A percentile compares a stretch with the other conserved stretches of the same genome.
phyloP scores from a whole-genome alignment of 164 flowering plant genomes.

The Paratinospora sagittata region DNA sequence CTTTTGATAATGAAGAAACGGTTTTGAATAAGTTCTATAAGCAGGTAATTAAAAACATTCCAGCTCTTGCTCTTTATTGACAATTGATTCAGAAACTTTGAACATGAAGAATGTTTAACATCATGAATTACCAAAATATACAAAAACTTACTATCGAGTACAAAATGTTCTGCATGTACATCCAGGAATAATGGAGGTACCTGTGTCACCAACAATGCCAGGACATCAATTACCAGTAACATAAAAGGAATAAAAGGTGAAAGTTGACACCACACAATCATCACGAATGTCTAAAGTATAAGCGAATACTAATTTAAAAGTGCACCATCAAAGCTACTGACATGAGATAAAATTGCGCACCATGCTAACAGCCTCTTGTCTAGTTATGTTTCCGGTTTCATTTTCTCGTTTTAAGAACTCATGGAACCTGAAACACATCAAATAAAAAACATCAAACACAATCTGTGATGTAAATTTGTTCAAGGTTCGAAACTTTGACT shows the following conservation, averaged over 20 bases:
- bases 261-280: not conserved
- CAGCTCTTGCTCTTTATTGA: not conserved
- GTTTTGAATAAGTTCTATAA: not conserved
- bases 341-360: constrained; percentile 32
- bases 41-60: not conserved
- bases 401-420: constrained; percentile 90
- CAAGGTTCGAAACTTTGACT: no score
- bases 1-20: not conserved
- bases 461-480: no score
- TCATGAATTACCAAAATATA: not conserved
- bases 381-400: constrained; percentile 95
- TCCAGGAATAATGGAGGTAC: constrained; percentile 94
- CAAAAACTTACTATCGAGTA: constrained; percentile 84
- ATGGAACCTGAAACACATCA: constrained; percentile 62
- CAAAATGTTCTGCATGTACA: constrained; percentile 70
- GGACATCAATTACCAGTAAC: not conserved
- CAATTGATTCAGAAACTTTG: not conserved
- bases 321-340: constrained; percentile 1
- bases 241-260: not conserved
- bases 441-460: constrained; percentile 5
- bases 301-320: not conserved
- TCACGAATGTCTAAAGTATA: not conserved
- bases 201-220: constrained; percentile 35
- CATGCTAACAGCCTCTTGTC: constrained; percentile 99
- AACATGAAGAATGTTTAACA: not conserved